Evolutionary conservation across 192 early-diverging fungal species (phyloP).

Genomic region (Entophlyctis helioformis): DNA sequence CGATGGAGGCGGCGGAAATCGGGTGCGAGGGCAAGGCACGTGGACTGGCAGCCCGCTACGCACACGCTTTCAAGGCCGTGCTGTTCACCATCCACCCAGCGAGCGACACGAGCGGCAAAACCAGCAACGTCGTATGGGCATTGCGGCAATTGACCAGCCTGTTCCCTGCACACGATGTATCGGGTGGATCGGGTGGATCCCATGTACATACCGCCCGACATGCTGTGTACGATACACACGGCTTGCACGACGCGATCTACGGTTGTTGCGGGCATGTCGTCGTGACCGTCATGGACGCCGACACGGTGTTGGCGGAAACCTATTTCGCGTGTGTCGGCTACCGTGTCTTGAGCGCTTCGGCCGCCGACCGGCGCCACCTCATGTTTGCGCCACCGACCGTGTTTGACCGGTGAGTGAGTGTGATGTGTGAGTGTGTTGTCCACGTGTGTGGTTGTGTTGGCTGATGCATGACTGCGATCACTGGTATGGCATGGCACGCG

Average conservation of each 20-base stretch:
- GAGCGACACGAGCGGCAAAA: constrained; percentile 42
- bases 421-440: constrained; percentile 15
- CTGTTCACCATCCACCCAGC: constrained; percentile 34
- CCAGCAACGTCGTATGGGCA: constrained; percentile 40
- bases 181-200: too few relatives aligned
- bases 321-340: constrained; percentile 21
- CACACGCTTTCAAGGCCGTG: constrained; percentile 29
- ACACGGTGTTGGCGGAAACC: constrained; percentile 38
- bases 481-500: too few relatives aligned
- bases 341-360: background rate
- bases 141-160: constrained; percentile 13
- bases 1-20: constrained; percentile 44
- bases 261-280: constrained; percentile 18
- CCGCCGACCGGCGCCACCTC: background rate
- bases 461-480: too few relatives aligned
- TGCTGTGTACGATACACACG: too few relatives aligned
- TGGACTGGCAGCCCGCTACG: constrained; percentile 19
- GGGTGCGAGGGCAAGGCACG: constrained; percentile 30
- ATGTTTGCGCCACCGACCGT: constrained; percentile 14
- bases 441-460: too few relatives aligned
- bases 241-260: too few relatives aligned
- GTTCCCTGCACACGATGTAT: constrained; percentile 8
- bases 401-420: constrained; percentile 27
- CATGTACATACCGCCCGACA: too few relatives aligned
- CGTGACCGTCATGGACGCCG: constrained; percentile 44